These are phyloP conservation scores for Claviceps digitariae DNA, from an alignment of 2,329 filamentous ascomycete species.

Conservation along the genomic window DNA sequence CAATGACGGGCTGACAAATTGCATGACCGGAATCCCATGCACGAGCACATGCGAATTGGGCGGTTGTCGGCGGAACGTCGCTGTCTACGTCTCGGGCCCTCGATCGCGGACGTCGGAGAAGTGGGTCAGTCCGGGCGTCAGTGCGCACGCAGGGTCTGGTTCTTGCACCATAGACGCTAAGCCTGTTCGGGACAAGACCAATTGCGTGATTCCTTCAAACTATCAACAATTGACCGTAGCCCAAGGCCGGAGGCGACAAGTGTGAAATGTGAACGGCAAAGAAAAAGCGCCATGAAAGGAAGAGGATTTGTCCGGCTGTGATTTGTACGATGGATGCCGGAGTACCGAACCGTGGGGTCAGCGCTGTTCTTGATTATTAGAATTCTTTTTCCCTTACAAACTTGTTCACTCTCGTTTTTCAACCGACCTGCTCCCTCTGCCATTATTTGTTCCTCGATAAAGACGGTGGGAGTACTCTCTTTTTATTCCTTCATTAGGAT, in stretches of 20 bases:
- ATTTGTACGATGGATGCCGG: background rate
- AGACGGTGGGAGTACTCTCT: background rate
- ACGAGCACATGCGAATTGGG: background rate
- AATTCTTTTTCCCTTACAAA: background rate
- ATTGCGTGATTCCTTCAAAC: constrained; percentile 27
- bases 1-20: no score
- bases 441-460: background rate
- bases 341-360: background rate
- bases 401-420: background rate
- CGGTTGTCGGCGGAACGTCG: constrained; percentile 7
- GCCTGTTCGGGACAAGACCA: constrained; percentile 17
- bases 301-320: no score
- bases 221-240: constrained; percentile 21
- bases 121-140: constrained; percentile 6
- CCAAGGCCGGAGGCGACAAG: constrained; percentile 1
- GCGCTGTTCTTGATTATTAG: background rate
- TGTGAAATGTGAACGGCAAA: constrained; percentile 1
- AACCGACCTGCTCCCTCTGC: background rate
- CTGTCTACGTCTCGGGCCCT: background rate
- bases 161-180: constrained; percentile 18
- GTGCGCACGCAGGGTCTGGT: constrained; percentile 2
- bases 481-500: background rate
- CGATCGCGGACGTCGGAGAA: constrained; percentile 6
- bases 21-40: background rate
- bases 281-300: constrained; percentile 2